A percentile compares a stretch with the other conserved stretches of the same genome.
phyloP scores from a whole-genome alignment of 257 asterid genomes.

The Pogostemon cablin region DNA sequence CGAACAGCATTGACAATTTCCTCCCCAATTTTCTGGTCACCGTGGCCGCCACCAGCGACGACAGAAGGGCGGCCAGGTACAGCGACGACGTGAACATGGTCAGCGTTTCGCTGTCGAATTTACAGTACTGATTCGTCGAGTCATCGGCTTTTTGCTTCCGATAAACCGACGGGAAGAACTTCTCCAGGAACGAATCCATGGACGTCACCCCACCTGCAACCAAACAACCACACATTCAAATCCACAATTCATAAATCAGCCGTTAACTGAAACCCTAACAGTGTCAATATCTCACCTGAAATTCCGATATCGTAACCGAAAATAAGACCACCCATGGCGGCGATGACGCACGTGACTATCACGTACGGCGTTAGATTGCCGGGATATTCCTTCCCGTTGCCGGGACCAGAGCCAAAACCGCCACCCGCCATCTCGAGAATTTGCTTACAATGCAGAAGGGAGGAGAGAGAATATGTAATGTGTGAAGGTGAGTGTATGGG shows the following conservation, averaged over 20 bases:
- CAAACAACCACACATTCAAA: slow-evolving; percentile 16
- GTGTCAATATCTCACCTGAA: slow-evolving; percentile 53
- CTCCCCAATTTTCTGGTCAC: slow-evolving; percentile 71
- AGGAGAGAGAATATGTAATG: background rate
- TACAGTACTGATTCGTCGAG: slow-evolving; percentile 71
- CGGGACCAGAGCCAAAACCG: slow-evolving; percentile 57
- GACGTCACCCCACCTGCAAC: slow-evolving; percentile 86
- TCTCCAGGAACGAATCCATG: slow-evolving; percentile 68
- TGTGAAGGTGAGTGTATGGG: background rate
- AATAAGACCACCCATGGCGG: slow-evolving; percentile 93
- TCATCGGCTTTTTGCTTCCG: slow-evolving; percentile 51
- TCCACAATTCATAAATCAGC: background rate
- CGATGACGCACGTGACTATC: slow-evolving; percentile 69
- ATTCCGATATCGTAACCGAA: slow-evolving; percentile 93
- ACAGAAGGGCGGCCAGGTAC: slow-evolving; percentile 77
- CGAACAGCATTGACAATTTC: slow-evolving; percentile 71
- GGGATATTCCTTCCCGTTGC: slow-evolving; percentile 64
- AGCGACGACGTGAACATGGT: slow-evolving; percentile 89
- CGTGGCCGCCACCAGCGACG: slow-evolving; percentile 69
- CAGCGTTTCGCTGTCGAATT: slow-evolving; percentile 66
- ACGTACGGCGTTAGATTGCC: slow-evolving; percentile 75
- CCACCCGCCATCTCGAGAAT: slow-evolving; percentile 65
- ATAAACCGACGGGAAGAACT: slow-evolving; percentile 69
- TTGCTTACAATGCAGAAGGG: background rate
- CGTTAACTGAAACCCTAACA: background rate